Percentiles rank a stretch among this genome's conserved stretches.
Evolutionary conservation across 1,284 basidiomycete species (phyloP).

Genomic region (Ustilago bromivora): DNA sequence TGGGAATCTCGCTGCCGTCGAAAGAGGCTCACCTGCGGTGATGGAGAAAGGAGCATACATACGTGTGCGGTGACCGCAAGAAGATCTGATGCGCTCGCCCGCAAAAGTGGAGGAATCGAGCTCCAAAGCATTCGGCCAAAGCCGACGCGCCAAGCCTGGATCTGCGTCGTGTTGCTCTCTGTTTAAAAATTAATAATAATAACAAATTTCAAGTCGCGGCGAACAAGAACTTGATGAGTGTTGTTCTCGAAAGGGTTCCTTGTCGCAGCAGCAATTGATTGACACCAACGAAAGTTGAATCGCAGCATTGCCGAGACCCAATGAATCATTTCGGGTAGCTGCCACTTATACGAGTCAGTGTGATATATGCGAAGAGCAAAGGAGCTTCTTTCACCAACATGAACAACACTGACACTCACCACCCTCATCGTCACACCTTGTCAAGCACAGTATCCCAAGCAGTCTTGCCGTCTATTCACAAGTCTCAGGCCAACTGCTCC

Average conservation of each 20-base stretch:
- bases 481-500: neutral
- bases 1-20: neutral
- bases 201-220: slow-evolving; percentile 3
- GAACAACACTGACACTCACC: neutral
- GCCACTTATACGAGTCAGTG: neutral
- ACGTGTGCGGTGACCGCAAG: neutral
- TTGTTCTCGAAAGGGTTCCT: slow-evolving; percentile 15
- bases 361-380: slow-evolving; percentile 32
- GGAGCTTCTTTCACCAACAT: neutral
- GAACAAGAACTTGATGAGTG: slow-evolving; percentile 17
- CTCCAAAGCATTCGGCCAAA: slow-evolving; percentile 1
- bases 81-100: neutral
- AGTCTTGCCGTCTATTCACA: neutral
- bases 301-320: too few species aligned
- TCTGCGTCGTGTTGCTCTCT: slow-evolving; percentile 28
- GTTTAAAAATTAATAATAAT: neutral
- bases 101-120: slow-evolving; percentile 16
- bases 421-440: neutral
- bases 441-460: neutral
- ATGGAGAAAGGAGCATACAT: too few species aligned
- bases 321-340: too few species aligned
- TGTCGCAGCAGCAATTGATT: slow-evolving; percentile 1
- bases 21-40: neutral
- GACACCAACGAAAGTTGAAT: neutral
- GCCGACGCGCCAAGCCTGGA: slow-evolving; percentile 6